Base-by-base conservation (phyloP, 768 basidiomycete genomes). In the Boletus tomentosulus region DNA sequence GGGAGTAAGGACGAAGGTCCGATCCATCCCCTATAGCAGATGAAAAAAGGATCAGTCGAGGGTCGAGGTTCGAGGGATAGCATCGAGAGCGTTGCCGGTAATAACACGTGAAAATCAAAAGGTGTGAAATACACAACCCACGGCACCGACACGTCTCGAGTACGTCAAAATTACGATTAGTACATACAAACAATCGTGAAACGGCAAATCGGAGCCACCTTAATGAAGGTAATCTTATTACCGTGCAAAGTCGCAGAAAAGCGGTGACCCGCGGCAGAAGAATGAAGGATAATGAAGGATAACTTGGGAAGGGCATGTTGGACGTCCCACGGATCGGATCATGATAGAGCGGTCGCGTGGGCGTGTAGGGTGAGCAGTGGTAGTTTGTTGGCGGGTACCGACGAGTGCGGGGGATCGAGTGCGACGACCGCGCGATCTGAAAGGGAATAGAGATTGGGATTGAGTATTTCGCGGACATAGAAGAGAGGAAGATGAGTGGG, bases 91-190 rank as follows among this genome's bases (percentile, higher is more conserved):
- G 24, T 41, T 45, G 15, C 34, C 62, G 59, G 59, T 64, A 59
- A 63, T 65, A 57, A 62, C 37, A 27, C 9, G 60, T 55, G 63
- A 58, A 65, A 34, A 63, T 58, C 59, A 62, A 61, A 61, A 41
- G 55, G 28, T 9, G 57, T 42, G 61, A 62, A 44, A 46, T 51
- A 59, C 12, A 1, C 41, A 38, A 25, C 19, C 53, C 19, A 65
- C 62, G 62, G 62, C 60, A 54, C 62, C 62, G 62, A 62, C 52
- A 59, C 54, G 63, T 62, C 54, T 65, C 6, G 53, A 58, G 62
- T 65, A 65, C 62, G 63, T 65, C 59, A 65, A 58, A 58, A 50
- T 64, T 51, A 54, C 46, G 44, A 55, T 49, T 19, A 19, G 56
- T n/a, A 19, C n/a, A 34, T 33, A 51, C 48, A 27, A 51, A 52